A percentile compares a stretch with the other conserved stretches of the same genome.
These are phyloP conservation scores for Hypoxylon sp. DNA, from an alignment of 2,329 filamentous ascomycete genomes.

Conservation along the genomic window DNA sequence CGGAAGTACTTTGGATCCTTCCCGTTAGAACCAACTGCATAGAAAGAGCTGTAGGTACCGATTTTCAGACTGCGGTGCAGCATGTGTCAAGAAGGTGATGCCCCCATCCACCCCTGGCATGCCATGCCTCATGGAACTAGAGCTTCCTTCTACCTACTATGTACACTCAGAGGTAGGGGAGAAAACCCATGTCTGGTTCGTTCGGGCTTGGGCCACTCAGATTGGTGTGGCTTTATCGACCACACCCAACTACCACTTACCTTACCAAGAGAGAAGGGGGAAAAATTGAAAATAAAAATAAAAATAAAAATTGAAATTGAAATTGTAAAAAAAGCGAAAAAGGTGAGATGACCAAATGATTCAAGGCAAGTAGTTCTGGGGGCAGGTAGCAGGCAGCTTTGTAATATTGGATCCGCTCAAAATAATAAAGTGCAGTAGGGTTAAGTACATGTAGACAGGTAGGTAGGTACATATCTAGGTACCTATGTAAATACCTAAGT, in stretches of 20 bases:
- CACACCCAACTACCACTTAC: too few relatives aligned
- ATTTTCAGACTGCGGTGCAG: too few relatives aligned
- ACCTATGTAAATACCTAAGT: neutral
- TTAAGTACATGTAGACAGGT: too few relatives aligned
- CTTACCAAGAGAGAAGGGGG: too few relatives aligned
- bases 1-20: slow-evolving; percentile 26
- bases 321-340: slow-evolving; percentile 1
- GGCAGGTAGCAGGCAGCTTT: slow-evolving; percentile 5
- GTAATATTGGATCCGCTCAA: too few relatives aligned
- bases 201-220: slow-evolving; percentile 3
- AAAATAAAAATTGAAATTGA: slow-evolving; percentile 11
- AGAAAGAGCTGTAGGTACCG: slow-evolving; percentile 26
- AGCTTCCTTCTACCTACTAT: too few relatives aligned
- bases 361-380: slow-evolving; percentile 10
- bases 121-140: slow-evolving; percentile 6
- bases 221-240: slow-evolving; percentile 30
- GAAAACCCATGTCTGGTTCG: slow-evolving; percentile 5
- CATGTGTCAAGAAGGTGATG: slow-evolving; percentile 25
- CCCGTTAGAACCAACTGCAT: slow-evolving; percentile 31
- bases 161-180: slow-evolving; percentile 6
- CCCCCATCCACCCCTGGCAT: slow-evolving; percentile 28
- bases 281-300: slow-evolving; percentile 2
- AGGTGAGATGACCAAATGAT: neutral
- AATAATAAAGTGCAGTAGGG: too few relatives aligned
- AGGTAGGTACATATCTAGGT: neutral